Conservation (phyloP, 2,329 filamentous ascomycete genomes). For the Fusarium brevicatenulatum region DNA sequence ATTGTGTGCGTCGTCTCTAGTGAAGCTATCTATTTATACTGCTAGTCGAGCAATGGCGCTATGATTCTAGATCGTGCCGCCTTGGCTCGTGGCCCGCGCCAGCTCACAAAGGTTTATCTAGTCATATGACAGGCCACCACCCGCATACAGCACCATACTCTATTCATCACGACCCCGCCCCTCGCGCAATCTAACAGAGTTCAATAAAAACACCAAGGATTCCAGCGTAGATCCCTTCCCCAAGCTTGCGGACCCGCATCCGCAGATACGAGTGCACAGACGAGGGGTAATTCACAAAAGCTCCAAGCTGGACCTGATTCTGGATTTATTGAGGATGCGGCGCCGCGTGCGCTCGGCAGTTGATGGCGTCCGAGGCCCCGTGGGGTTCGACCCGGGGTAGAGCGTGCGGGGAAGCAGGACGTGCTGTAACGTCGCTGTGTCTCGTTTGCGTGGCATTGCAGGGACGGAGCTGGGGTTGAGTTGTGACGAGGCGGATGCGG, state of each 20-base stretch:
- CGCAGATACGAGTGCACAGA: slow-evolving; percentile 12
- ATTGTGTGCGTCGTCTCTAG: too few relatives aligned
- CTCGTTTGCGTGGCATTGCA: background rate
- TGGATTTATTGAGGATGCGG: background rate
- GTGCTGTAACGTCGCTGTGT: background rate
- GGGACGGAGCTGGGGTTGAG: background rate
- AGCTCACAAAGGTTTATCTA: background rate
- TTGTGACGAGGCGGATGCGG: background rate
- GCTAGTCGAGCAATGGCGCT: background rate
- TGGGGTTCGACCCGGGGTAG: background rate
- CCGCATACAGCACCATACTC: background rate
- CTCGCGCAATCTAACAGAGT: background rate
- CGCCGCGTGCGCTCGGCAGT: slow-evolving; percentile 23
- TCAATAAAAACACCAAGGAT: background rate
- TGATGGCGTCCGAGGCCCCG: background rate
- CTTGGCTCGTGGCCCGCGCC: background rate
- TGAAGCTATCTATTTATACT: slow-evolving; percentile 13
- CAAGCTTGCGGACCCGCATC: slow-evolving; percentile 25
- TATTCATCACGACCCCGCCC: background rate
- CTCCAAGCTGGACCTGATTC: background rate
- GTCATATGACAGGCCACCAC: background rate
- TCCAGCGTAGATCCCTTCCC: background rate
- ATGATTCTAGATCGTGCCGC: background rate
- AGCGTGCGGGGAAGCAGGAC: background rate
- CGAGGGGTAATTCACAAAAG: background rate